Percentiles rank a stretch among this genome's conserved stretches.
phyloP scores from a whole-genome alignment of 192 early-diverging fungal species.

The Dispira simplex region DNA sequence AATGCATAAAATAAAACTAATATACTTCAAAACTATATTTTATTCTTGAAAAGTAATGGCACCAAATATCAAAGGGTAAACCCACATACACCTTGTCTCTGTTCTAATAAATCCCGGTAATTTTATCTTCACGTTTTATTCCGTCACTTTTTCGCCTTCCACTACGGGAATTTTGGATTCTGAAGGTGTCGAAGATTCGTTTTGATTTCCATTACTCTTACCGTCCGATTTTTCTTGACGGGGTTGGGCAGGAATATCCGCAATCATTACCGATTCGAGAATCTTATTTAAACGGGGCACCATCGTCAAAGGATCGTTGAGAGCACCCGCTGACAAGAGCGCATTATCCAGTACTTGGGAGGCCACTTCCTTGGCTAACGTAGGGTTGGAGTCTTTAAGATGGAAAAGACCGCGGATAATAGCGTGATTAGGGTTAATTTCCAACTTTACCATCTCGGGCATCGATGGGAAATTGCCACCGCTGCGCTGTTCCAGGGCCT shows the following conservation, averaged over 20 bases:
- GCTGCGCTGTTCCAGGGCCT: conserved; percentile 37
- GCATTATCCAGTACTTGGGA: conserved; percentile 64
- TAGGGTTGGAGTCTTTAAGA: conserved; percentile 37
- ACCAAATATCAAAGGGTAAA: too few species aligned
- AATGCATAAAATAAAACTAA: too few species aligned
- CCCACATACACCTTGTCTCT: too few species aligned
- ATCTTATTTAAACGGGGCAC: conserved; percentile 51
- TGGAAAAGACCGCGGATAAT: conserved; percentile 49
- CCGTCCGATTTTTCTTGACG: too few species aligned
- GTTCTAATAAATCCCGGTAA: too few species aligned
- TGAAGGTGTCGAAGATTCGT: too few species aligned
- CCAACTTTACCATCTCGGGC: conserved; percentile 39
- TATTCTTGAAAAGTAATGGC: too few species aligned
- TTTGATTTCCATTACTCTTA: too few species aligned
- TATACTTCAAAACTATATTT: too few species aligned
- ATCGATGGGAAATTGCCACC: conserved; percentile 34
- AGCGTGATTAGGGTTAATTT: conserved; percentile 55
- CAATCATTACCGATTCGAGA: conserved; percentile 13
- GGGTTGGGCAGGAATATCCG: too few species aligned
- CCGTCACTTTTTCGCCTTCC: conserved; percentile 10
- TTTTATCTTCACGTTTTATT: background rate
- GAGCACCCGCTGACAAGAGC: conserved; percentile 54
- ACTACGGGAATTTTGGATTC: background rate
- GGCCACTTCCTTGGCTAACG: conserved; percentile 46
- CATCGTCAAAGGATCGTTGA: conserved; percentile 67